Percentiles rank a stretch among this genome's conserved stretches.
phyloP scores from a whole-genome alignment of 2,329 filamentous ascomycete genomes.

The Chaetomium globosum region DNA sequence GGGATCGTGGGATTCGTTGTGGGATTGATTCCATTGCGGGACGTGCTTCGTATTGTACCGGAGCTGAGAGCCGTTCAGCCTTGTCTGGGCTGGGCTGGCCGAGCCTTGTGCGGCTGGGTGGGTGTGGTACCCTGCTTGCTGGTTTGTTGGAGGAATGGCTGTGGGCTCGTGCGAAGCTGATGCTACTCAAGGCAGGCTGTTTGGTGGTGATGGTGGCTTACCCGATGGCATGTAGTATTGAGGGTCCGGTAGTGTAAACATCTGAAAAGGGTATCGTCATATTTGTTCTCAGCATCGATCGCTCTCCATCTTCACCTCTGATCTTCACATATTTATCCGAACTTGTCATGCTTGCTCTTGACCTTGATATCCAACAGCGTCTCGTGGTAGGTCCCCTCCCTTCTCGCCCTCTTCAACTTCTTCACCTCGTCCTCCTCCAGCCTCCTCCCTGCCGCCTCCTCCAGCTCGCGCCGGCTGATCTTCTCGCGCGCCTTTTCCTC shows the following conservation, averaged over 20 bases:
- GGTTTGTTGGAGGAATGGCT: neutral
- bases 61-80: neutral
- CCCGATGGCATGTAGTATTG: neutral
- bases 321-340: conserved; percentile 46
- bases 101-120: neutral
- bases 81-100: neutral
- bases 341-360: conserved; percentile 93
- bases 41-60: neutral
- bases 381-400: conserved; percentile 89
- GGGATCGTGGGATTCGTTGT: neutral
- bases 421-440: conserved; percentile 85
- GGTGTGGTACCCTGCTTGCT: neutral
- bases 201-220: neutral
- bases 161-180: neutral
- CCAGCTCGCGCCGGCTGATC: conserved; percentile 82
- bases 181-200: neutral
- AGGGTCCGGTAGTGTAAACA: neutral
- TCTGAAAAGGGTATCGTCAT: neutral
- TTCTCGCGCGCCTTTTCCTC: conserved; percentile 83
- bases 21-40: neutral
- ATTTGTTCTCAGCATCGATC: neutral
- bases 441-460: conserved; percentile 74
- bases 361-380: conserved; percentile 81
- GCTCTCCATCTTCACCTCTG: neutral
- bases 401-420: conserved; percentile 76